Evolutionary conservation across 2,329 filamentous ascomycete genomes (phyloP).

Genomic region (Leptodontidium sp.): DNA sequence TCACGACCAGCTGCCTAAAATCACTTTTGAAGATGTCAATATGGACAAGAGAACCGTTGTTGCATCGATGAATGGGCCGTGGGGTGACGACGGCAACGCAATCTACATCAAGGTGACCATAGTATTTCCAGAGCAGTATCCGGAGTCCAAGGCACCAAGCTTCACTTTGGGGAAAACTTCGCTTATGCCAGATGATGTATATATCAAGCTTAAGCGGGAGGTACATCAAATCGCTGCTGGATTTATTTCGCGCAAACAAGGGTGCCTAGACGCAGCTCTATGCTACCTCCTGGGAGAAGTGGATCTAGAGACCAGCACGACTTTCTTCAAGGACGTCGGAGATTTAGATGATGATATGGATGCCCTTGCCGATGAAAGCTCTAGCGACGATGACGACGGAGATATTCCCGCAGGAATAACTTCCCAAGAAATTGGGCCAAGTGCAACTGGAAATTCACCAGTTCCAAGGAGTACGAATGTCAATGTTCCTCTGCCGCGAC

Average conservation of each 20-base stretch:
- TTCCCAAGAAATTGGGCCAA: slow-evolving; percentile 67
- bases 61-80: slow-evolving; percentile 71
- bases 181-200: slow-evolving; percentile 65
- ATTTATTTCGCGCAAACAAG: slow-evolving; percentile 65
- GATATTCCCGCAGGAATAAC: slow-evolving; percentile 57
- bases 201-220: slow-evolving; percentile 61
- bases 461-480: slow-evolving; percentile 58
- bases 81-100: slow-evolving; percentile 63
- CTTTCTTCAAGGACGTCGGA: slow-evolving; percentile 63
- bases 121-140: slow-evolving; percentile 66
- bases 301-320: slow-evolving; percentile 66
- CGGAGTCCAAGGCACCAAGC: slow-evolving; percentile 63
- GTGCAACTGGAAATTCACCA: slow-evolving; percentile 60
- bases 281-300: slow-evolving; percentile 70
- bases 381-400: slow-evolving; percentile 80
- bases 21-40: slow-evolving; percentile 70
- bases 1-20: slow-evolving; percentile 67
- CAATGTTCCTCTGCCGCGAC: slow-evolving; percentile 64
- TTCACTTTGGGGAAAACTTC: slow-evolving; percentile 69
- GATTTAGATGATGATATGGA: slow-evolving; percentile 67
- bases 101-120: slow-evolving; percentile 71
- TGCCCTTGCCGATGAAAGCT: slow-evolving; percentile 76
- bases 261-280: slow-evolving; percentile 68
- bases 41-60: slow-evolving; percentile 66
- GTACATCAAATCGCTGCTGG: slow-evolving; percentile 63